Percentiles rank a stretch among this genome's conserved stretches.
Evolutionary conservation across 1,284 basidiomycete species (phyloP).

Genomic region (Agroathelia rolfsii): DNA sequence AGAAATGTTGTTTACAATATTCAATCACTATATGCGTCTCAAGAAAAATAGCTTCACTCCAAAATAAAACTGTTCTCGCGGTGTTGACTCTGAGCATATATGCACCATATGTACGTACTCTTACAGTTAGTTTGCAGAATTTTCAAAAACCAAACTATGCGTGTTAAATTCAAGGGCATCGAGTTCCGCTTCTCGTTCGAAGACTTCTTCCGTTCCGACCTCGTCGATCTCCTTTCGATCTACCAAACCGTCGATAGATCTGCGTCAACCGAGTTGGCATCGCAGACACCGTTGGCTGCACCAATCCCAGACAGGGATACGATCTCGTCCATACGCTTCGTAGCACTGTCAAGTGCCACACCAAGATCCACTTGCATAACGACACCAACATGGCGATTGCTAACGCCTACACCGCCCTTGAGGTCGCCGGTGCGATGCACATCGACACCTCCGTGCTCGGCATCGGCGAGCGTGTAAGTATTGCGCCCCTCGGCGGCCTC

Average conservation of each 20-base stretch:
- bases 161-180: constrained; percentile 99
- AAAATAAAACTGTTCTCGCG: no score
- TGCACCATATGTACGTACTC: no score
- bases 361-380: constrained; percentile 98
- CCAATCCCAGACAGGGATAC: constrained; percentile 98
- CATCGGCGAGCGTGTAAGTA: constrained; percentile 98
- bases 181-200: constrained; percentile 99
- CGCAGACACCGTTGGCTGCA: constrained; percentile 98
- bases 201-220: constrained; percentile 99
- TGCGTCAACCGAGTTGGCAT: constrained; percentile 99
- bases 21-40: no score
- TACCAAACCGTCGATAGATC: constrained; percentile 99
- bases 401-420: constrained; percentile 96
- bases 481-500: constrained; percentile 95
- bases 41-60: no score
- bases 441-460: constrained; percentile 96
- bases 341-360: constrained; percentile 93
- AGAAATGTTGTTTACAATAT: no score
- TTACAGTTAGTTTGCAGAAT: no score
- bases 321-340: constrained; percentile 94
- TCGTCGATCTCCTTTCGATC: constrained; percentile 97
- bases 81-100: no score
- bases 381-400: constrained; percentile 98
- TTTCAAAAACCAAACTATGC: no score
- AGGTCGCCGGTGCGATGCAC: constrained; percentile 98